phyloP scores from a whole-genome alignment of 176 grass and related monocot species.

The Leersia perrieri region DNA sequence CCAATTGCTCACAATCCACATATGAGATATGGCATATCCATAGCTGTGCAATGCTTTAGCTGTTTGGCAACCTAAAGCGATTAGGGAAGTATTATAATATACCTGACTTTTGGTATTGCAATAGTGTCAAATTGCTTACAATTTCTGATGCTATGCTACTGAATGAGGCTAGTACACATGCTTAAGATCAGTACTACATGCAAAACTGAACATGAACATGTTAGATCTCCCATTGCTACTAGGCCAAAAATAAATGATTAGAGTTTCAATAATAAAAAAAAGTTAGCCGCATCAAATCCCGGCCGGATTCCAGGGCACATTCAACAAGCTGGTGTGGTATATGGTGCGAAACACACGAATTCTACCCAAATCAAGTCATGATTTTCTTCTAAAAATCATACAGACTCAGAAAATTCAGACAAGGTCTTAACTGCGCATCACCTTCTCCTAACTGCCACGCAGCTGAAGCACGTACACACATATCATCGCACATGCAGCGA shows the following conservation, averaged over 20 bases:
- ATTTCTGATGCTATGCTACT: background rate
- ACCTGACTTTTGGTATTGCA: background rate
- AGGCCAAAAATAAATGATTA: no score
- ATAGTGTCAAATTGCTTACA: background rate
- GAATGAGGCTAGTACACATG: background rate
- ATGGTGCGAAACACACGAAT: background rate
- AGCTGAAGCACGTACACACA: background rate
- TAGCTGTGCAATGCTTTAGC: background rate
- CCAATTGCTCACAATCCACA: background rate
- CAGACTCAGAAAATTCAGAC: background rate
- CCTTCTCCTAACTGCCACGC: constrained; percentile 18
- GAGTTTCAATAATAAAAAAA: no score
- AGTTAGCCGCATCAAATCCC: background rate
- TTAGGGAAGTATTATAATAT: no score
- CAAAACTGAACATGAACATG: no score
- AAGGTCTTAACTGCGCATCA: background rate
- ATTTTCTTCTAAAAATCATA: background rate
- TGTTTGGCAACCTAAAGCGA: background rate
- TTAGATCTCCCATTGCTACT: no score
- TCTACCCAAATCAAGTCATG: background rate
- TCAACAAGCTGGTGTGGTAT: background rate
- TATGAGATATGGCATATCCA: no score
- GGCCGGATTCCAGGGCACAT: background rate
- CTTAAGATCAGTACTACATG: background rate
- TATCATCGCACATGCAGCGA: constrained; percentile 11